These are phyloP conservation scores for Aquilaria agallochum DNA, from an alignment of 441 rosid species.

Conservation along the genomic window DNA sequence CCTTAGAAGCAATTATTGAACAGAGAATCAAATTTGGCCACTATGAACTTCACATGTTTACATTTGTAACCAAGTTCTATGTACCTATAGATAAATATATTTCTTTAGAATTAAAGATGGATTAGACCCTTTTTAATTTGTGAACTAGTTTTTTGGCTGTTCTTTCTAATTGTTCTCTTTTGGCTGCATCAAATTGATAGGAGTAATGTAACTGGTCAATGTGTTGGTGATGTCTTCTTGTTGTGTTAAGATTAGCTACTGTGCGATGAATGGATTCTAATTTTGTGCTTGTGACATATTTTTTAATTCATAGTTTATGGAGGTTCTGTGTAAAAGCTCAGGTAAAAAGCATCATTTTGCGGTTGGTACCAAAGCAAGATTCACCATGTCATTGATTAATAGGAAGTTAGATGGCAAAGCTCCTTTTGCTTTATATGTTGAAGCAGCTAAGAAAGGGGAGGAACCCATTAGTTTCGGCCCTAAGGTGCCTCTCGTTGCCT, in stretches of 20 bases:
- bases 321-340: constrained; percentile 48
- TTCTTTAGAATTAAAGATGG: too few species aligned
- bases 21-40: too few species aligned
- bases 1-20: constrained; percentile 6
- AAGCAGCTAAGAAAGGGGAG: constrained; percentile 64
- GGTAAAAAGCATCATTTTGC: constrained; percentile 60
- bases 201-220: too few species aligned
- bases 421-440: constrained; percentile 47
- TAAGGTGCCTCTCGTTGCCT: constrained; percentile 57
- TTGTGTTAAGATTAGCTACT: too few species aligned
- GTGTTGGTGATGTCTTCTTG: too few species aligned
- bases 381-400: constrained; percentile 77
- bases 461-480: constrained; percentile 80
- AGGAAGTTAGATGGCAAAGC: constrained; percentile 40
- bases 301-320: constrained; percentile 45
- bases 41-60: too few species aligned
- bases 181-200: background rate
- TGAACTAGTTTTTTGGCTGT: background rate
- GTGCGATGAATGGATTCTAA: background rate
- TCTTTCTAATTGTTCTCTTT: background rate
- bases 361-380: constrained; percentile 65
- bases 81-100: background rate
- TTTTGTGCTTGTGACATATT: background rate
- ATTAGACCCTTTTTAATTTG: too few species aligned
- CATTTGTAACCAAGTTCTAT: background rate